These are phyloP conservation scores for Leccinum olivaceopallidum DNA, from an alignment of 768 basidiomycete species.

Conservation along the genomic window DNA sequence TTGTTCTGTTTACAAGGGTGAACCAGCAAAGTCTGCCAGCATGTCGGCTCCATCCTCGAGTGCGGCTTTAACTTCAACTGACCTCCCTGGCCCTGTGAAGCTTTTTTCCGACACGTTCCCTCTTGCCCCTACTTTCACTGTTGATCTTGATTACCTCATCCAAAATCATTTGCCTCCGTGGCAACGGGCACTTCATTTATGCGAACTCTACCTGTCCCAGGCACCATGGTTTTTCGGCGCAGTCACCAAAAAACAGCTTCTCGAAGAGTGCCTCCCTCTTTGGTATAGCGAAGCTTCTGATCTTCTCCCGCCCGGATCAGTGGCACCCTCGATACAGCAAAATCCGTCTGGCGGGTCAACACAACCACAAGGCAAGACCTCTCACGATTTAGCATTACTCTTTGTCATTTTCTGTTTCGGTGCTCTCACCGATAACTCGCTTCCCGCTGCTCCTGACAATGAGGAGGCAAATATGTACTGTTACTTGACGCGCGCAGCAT, in stretches of 20 bases:
- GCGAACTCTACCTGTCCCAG: conserved; percentile 72
- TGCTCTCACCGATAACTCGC: conserved; percentile 52
- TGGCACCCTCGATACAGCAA: conserved; percentile 20
- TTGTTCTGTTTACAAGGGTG: conserved; percentile 22
- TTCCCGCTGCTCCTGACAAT: conserved; percentile 55
- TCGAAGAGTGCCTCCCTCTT: conserved; percentile 64
- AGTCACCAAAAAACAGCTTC: conserved; percentile 59
- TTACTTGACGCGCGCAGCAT: conserved; percentile 60
- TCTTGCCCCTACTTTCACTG: conserved; percentile 40
- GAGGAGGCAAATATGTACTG: conserved; percentile 54
- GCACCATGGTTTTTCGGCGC: conserved; percentile 82
- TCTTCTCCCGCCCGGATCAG: conserved; percentile 27
- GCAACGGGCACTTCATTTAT: conserved; percentile 56
- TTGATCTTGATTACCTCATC: conserved; percentile 48
- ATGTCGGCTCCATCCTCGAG: not conserved
- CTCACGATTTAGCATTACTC: conserved; percentile 64
- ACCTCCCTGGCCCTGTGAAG: conserved; percentile 26
- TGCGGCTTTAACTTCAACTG: conserved; percentile 5
- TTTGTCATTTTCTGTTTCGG: conserved; percentile 67
- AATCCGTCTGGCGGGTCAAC: conserved; percentile 1
- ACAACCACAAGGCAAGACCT: conserved; percentile 29
- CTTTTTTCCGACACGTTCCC: conserved; percentile 48
- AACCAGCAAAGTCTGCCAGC: conserved; percentile 11
- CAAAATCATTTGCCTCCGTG: conserved; percentile 57
- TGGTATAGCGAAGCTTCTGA: conserved; percentile 58